phyloP scores from a whole-genome alignment of 1,284 basidiomycete genomes.

The Rhodotorula sp. region DNA sequence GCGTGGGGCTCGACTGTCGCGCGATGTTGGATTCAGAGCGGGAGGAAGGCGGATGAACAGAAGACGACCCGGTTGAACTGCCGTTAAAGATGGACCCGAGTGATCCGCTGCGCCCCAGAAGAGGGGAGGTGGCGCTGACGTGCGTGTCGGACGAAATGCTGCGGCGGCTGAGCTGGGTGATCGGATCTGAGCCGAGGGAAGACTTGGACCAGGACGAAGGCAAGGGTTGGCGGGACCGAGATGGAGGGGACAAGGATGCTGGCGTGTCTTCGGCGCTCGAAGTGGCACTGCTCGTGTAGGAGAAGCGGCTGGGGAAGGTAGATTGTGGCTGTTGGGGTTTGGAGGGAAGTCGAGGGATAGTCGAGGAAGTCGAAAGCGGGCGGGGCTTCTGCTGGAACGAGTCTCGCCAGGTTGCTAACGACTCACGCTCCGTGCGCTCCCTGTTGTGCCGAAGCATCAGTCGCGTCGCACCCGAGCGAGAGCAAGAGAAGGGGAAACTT shows the following conservation, averaged over 20 bases:
- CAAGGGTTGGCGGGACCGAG: neutral
- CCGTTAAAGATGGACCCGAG: conserved; percentile 9
- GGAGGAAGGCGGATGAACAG: too few species aligned
- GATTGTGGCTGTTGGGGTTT: neutral
- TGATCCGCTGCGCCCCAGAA: conserved; percentile 12
- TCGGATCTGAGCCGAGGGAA: neutral
- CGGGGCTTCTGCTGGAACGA: neutral
- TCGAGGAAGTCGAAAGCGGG: neutral
- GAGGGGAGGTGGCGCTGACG: conserved; percentile 15
- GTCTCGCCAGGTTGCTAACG: conserved; percentile 19
- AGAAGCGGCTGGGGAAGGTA: neutral
- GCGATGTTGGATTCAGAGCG: neutral
- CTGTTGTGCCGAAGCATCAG: neutral
- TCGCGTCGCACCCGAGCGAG: neutral
- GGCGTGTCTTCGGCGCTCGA: neutral
- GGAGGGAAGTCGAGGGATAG: neutral
- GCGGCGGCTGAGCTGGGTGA: neutral
- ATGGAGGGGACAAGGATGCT: neutral
- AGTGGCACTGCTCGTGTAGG: neutral
- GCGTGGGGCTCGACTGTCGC: neutral
- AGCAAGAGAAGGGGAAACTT: neutral
- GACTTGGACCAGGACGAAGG: neutral
- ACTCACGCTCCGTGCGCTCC: conserved; percentile 20
- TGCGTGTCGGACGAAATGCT: neutral
- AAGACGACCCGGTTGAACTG: too few species aligned